A percentile compares a stretch with the other conserved stretches of the same genome.
phyloP scores from a whole-genome alignment of 2,329 filamentous ascomycete genomes.

The Macrophomina tecta region DNA sequence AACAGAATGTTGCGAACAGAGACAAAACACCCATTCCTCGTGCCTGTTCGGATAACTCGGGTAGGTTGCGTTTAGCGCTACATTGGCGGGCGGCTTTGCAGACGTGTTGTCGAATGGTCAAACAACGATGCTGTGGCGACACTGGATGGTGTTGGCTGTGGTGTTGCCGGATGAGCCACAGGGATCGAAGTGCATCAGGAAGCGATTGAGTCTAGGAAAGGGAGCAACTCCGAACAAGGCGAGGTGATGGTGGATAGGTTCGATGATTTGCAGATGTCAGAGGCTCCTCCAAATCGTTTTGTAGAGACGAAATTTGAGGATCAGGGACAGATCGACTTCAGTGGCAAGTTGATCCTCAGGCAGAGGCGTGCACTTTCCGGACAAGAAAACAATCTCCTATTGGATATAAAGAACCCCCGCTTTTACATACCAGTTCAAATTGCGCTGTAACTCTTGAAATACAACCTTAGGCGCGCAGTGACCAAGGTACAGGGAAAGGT shows the following conservation, averaged over 20 bases:
- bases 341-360: background rate
- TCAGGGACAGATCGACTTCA: background rate
- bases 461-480: background rate
- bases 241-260: background rate
- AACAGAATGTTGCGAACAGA: background rate
- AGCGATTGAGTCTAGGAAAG: background rate
- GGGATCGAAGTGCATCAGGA: background rate
- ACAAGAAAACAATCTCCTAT: background rate
- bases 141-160: background rate
- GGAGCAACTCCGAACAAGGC: background rate
- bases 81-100: background rate
- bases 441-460: constrained; percentile 15
- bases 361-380: background rate
- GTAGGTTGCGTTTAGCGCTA: background rate
- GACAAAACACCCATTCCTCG: background rate
- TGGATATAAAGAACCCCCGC: constrained; percentile 16
- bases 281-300: no score
- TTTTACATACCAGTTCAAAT: constrained; percentile 8
- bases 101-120: background rate
- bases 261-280: background rate
- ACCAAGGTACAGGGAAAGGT: background rate
- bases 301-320: background rate
- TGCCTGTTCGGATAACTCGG: background rate
- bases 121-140: background rate
- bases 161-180: background rate